Evolutionary conservation across 306 rosid genomes (phyloP), one percentile per base, ranked within the genome.

Genomic region (Gynostemma pentaphyllum): DNA sequence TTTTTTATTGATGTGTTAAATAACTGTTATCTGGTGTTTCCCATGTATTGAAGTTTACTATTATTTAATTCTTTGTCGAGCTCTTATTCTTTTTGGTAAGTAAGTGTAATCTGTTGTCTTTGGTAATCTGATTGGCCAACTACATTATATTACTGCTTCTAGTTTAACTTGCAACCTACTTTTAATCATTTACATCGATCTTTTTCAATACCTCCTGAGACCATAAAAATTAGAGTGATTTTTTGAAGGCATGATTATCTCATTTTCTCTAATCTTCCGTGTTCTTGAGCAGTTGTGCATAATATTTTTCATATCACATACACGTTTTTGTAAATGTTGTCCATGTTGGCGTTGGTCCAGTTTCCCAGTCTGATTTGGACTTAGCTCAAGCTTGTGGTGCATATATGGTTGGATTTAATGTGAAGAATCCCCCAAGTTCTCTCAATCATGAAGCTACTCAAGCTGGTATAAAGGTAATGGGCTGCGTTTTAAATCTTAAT

Each of bases 301-400:
- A 48, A 45, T 56, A 60, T 14, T 76, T 51, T 47, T 40, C 64
- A 56, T 62, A 65, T 34, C 48, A 75, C 84, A 47, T 53, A 36
- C 71, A 91, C 96, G 96, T 92, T 75, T 73, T 72, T 30, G 85
- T 92, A 64, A 84, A 84, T 75, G 75, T 88, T 18, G 95, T 92
- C 67, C 90, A 92, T 78, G 95, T 88, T 70, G 96, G 98, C 10
- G 96, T 81, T 37, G 98, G 98, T 47, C 75, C 96, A 18, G 53
- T 92, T 65, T 88, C 94, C 48, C 96, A 86, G 75, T 88, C 94
- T 23, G 98, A 88, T 60, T 72, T 88, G 70, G 96, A 92, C 76
- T 71, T 92, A 64, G 98, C 98, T 47, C 80, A 86, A 74, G 98
- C 98, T 62, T 92, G 98, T 66, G 94, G 94, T 50, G 96, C 98